Conservation (phyloP, 2,329 filamentous ascomycete genomes). For the Biscogniauxia mediterranea region DNA sequence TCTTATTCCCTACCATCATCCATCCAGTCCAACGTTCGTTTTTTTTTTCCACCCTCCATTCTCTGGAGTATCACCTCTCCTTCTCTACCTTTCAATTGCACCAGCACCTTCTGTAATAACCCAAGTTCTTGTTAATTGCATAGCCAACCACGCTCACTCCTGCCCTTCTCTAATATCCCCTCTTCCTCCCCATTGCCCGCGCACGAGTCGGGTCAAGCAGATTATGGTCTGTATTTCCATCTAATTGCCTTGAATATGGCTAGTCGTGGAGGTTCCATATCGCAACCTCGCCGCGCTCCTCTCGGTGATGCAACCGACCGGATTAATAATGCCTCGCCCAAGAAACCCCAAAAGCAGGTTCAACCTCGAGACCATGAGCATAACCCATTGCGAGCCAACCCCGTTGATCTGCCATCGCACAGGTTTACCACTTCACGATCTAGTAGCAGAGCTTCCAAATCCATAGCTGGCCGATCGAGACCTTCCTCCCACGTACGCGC, state of each 20-base stretch:
- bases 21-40: no score
- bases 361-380: conserved; percentile 11
- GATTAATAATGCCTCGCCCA: conserved; percentile 24
- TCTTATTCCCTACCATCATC: no score
- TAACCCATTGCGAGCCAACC: conserved; percentile 25
- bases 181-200: conserved; percentile 1
- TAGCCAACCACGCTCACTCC: background rate
- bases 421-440: conserved; percentile 7
- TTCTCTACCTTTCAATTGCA: background rate
- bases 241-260: conserved; percentile 23
- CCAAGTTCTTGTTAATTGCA: conserved; percentile 1
- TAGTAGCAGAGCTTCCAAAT: conserved; percentile 2
- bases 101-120: background rate
- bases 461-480: conserved; percentile 2
- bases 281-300: conserved; percentile 25
- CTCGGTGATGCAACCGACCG: conserved; percentile 32
- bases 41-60: no score
- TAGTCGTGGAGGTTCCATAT: conserved; percentile 13
- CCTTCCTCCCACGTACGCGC: conserved; percentile 4
- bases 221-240: conserved; percentile 16
- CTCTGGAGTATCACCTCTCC: no score
- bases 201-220: conserved; percentile 3
- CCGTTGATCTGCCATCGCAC: conserved; percentile 7
- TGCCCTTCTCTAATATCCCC: background rate
- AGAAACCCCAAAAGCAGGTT: conserved; percentile 17